Percentiles rank a stretch among this genome's conserved stretches.
Conservation (phyloP, 305 asterid genomes). For the Plantago lanceolata region DNA sequence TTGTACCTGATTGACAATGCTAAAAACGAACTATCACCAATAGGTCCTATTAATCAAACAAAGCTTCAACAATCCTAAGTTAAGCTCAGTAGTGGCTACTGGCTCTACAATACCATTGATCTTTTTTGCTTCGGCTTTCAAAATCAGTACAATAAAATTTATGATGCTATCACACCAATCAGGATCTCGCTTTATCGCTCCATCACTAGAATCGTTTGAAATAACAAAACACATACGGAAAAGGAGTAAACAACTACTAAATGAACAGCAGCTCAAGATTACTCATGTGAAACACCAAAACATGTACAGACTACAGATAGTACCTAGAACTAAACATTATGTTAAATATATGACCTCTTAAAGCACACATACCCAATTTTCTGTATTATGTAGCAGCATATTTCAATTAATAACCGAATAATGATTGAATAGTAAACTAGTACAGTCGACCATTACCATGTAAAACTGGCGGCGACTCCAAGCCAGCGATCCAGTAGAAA, state of each 20-base stretch:
- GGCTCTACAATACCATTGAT: background rate
- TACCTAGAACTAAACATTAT: background rate
- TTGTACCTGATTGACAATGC: background rate
- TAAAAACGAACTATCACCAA: slow-evolving; percentile 5
- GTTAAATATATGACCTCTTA: background rate
- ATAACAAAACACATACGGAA: background rate
- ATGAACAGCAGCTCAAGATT: background rate
- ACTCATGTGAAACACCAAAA: background rate
- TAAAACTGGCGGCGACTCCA: slow-evolving; percentile 76
- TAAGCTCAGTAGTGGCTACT: background rate
- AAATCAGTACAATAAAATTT: too few relatives aligned
- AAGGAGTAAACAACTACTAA: too few relatives aligned
- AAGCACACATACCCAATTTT: too few relatives aligned
- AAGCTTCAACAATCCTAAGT: background rate
- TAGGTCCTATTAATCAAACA: too few relatives aligned
- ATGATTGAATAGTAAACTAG: too few relatives aligned
- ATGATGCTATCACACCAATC: background rate
- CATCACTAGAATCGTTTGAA: background rate
- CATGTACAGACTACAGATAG: too few relatives aligned
- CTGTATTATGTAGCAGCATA: too few relatives aligned
- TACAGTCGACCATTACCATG: slow-evolving; percentile 41
- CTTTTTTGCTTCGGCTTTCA: background rate
- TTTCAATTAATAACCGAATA: too few relatives aligned
- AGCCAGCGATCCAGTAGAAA: slow-evolving; percentile 57
- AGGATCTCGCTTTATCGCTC: background rate